A percentile compares a stretch with the other conserved stretches of the same genome.
These are phyloP conservation scores for Calophaca sinica DNA, from an alignment of 306 rosid species.

Conservation along the genomic window DNA sequence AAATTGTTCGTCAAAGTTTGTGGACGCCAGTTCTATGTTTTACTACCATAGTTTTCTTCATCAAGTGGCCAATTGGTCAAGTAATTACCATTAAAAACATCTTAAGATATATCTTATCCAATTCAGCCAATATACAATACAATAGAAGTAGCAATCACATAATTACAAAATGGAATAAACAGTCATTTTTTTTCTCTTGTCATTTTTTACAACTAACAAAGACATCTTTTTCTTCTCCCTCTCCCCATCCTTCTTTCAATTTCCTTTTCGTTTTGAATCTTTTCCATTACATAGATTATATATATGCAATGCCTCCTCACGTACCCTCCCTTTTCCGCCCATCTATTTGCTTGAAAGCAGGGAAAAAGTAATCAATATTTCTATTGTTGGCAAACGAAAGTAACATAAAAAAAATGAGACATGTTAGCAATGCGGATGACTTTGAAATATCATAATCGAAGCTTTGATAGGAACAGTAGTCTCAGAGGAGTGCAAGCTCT, in stretches of 20 bases:
- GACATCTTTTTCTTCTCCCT: background rate
- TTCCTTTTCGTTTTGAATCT: background rate
- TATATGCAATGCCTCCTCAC: background rate
- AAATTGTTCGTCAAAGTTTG: conserved; percentile 9
- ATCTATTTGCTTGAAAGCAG: background rate
- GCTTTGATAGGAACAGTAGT: background rate
- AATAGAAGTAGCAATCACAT: conserved; percentile 8
- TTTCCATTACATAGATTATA: background rate
- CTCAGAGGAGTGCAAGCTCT: background rate
- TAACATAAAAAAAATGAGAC: background rate
- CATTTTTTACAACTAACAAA: background rate
- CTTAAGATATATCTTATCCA: conserved; percentile 4
- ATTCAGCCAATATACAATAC: conserved; percentile 17
- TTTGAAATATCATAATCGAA: background rate
- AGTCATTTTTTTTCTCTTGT: background rate
- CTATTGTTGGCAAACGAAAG: background rate
- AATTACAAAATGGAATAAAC: conserved; percentile 3
- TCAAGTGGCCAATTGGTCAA: background rate
- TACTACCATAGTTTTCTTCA: conserved; percentile 10
- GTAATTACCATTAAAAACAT: background rate
- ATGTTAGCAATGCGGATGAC: background rate
- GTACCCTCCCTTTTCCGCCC: background rate
- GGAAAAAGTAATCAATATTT: background rate
- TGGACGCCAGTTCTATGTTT: background rate
- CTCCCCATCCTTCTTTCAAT: background rate